Percentiles rank a stretch among this genome's conserved stretches.
Evolutionary conservation across 345 rosid genomes (phyloP).

Genomic region (Linum usitatissimum): DNA sequence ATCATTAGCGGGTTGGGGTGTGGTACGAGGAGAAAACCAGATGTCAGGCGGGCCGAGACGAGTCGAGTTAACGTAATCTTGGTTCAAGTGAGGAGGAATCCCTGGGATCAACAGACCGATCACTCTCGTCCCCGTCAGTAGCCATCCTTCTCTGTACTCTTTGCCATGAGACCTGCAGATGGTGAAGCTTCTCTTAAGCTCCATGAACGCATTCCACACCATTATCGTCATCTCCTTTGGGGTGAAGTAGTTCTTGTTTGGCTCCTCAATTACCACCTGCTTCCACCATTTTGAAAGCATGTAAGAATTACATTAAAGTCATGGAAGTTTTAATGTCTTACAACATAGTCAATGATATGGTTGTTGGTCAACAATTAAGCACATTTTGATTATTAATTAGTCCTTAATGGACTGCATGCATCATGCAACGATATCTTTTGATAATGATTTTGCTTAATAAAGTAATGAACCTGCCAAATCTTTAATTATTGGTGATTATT

Average conservation of each 20-base stretch:
- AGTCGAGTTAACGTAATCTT: slow-evolving; percentile 15
- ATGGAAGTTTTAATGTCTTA: neutral
- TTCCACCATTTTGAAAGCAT: no score
- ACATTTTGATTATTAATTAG: no score
- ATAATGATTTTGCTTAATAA: no score
- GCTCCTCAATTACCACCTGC: slow-evolving; percentile 41
- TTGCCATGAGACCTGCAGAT: slow-evolving; percentile 4
- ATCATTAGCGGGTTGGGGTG: no score
- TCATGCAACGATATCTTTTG: no score
- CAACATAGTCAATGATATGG: neutral
- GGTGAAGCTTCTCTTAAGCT: slow-evolving; percentile 51
- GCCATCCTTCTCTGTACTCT: slow-evolving; percentile 2
- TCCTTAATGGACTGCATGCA: no score
- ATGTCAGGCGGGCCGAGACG: neutral
- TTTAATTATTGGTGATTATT: no score
- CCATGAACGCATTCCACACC: slow-evolving; percentile 28
- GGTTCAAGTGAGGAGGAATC: neutral
- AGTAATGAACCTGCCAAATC: no score
- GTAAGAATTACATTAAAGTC: no score
- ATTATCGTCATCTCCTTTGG: slow-evolving; percentile 14
- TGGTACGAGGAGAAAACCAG: no score
- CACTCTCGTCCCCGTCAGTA: neutral
- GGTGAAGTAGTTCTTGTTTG: slow-evolving; percentile 44
- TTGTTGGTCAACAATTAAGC: no score
- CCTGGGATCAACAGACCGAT: neutral